Evolutionary conservation across 257 asterid species (phyloP).

Genomic region (Asclepias syriaca): DNA sequence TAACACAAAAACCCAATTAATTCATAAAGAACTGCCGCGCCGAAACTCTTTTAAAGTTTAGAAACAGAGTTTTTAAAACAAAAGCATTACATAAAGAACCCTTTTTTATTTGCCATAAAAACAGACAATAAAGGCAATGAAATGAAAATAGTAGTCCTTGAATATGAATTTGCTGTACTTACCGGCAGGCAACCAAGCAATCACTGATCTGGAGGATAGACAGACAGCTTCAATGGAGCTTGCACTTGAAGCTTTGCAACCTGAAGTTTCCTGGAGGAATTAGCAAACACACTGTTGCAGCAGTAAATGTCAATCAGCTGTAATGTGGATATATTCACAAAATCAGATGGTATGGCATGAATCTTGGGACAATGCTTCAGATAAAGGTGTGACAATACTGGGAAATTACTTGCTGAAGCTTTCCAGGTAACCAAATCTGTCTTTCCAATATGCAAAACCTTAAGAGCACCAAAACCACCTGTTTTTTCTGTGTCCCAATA

Average conservation of each 20-base stretch:
- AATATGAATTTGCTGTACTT: too few relatives aligned
- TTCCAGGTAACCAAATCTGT: slow-evolving; percentile 21
- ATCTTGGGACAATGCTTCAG: slow-evolving; percentile 31
- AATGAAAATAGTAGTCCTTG: too few relatives aligned
- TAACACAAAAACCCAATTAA: too few relatives aligned
- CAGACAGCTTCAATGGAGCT: slow-evolving; percentile 22
- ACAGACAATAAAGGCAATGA: too few relatives aligned
- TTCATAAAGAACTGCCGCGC: too few relatives aligned
- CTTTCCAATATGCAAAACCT: slow-evolving; percentile 22
- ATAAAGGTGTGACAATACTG: slow-evolving; percentile 21
- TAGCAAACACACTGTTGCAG: slow-evolving; percentile 12
- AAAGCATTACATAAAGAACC: too few relatives aligned
- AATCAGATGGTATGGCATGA: slow-evolving; percentile 25
- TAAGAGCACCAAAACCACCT: slow-evolving; percentile 21
- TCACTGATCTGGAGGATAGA: slow-evolving; percentile 26
- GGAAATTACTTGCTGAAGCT: slow-evolving; percentile 33
- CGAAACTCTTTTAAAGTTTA: too few relatives aligned
- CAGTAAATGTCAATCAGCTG: slow-evolving; percentile 21
- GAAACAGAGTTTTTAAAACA: too few relatives aligned
- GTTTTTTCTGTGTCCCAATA: slow-evolving; percentile 18
- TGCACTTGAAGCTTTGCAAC: not conserved
- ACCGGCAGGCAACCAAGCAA: not conserved
- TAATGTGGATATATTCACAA: slow-evolving; percentile 26
- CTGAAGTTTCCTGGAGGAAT: slow-evolving; percentile 22
- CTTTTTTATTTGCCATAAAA: too few relatives aligned